phyloP scores from a whole-genome alignment of 2,329 filamentous ascomycete species.

The Tricladium varicosporioides region DNA sequence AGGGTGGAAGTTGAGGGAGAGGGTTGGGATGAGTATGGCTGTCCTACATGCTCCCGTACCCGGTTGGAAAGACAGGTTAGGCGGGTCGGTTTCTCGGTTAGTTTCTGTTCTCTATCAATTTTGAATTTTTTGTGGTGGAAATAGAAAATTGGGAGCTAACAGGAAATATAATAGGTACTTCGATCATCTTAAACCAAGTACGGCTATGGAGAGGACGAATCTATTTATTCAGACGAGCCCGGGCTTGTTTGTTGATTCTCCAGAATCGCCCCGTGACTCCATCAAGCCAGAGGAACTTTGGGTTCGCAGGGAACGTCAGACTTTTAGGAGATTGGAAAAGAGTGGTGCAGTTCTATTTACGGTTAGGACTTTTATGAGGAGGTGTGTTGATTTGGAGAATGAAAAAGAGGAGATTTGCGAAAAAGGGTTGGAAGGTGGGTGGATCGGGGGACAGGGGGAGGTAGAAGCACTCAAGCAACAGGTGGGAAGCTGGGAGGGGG shows the following conservation, averaged over 20 bases:
- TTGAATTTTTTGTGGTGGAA: too few species aligned
- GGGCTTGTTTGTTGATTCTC: constrained; percentile 44
- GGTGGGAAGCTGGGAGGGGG: neutral
- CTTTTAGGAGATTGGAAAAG: constrained; percentile 44
- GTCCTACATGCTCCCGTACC: constrained; percentile 46
- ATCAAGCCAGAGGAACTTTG: constrained; percentile 39
- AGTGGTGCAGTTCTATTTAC: constrained; percentile 47
- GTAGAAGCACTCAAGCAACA: neutral
- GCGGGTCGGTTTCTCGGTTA: constrained; percentile 42
- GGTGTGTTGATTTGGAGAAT: neutral
- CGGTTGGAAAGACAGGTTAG: constrained; percentile 47
- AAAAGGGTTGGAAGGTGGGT: neutral
- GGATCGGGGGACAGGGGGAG: neutral
- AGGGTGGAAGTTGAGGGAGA: constrained; percentile 47
- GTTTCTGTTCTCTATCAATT: constrained; percentile 10
- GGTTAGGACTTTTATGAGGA: constrained; percentile 43
- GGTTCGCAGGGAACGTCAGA: constrained; percentile 48
- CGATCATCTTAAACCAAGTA: constrained; percentile 40
- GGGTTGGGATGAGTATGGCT: constrained; percentile 48
- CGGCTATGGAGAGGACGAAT: constrained; percentile 47
- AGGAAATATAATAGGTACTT: constrained; percentile 38
- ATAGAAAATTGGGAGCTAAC: too few species aligned
- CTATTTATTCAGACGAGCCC: constrained; percentile 49
- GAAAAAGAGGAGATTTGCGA: neutral
- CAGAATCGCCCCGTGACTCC: constrained; percentile 29